These are phyloP conservation scores for Jaltomata sinuosa DNA, from an alignment of 257 asterid species.

Conservation along the genomic window DNA sequence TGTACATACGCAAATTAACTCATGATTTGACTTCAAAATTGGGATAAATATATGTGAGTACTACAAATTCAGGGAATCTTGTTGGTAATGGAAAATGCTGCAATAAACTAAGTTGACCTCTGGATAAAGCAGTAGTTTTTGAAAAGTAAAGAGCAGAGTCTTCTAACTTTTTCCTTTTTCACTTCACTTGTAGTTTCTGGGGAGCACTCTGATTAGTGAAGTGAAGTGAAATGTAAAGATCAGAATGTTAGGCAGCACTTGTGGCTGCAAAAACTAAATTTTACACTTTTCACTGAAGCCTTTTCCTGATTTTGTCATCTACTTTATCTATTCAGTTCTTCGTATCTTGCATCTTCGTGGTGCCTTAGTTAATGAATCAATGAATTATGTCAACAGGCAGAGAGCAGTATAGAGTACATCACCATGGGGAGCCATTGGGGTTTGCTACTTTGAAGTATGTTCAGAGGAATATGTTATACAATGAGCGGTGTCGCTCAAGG, in stretches of 20 bases:
- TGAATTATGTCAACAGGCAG: slow-evolving; percentile 5
- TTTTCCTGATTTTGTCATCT: background rate
- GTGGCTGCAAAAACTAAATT: background rate
- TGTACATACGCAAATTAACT: background rate
- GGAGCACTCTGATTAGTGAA: background rate
- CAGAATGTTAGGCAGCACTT: background rate
- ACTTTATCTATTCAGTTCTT: background rate
- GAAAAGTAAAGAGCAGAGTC: background rate
- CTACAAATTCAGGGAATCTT: background rate
- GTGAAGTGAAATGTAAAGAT: background rate
- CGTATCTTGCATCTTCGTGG: background rate
- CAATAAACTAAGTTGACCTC: background rate
- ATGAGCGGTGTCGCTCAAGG: slow-evolving; percentile 23
- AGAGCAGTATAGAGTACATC: slow-evolving; percentile 31
- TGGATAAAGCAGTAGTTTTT: background rate
- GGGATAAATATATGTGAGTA: background rate
- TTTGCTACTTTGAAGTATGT: slow-evolving; percentile 18
- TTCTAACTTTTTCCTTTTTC: background rate
- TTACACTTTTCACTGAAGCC: background rate
- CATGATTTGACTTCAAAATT: background rate
- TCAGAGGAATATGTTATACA: slow-evolving; percentile 17
- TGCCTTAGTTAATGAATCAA: background rate
- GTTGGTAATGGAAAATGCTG: background rate
- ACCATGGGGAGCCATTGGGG: slow-evolving; percentile 23
- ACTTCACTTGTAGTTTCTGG: background rate